Conservation (phyloP, 148 eudicot species). For the Drosera capensis region DNA sequence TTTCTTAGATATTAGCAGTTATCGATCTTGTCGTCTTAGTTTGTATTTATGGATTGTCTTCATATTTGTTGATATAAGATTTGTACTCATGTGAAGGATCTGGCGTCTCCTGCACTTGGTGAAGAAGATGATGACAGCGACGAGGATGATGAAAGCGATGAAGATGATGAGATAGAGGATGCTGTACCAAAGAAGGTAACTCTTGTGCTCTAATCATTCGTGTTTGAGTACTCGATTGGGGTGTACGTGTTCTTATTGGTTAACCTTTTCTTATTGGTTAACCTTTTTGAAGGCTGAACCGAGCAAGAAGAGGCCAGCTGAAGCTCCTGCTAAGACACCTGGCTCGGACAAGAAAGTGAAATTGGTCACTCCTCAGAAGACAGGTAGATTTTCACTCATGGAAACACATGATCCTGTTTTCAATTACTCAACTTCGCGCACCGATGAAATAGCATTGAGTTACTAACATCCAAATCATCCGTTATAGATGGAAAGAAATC, state of each 20-base stretch:
- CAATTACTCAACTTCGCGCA: too few species aligned
- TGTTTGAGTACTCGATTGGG: not conserved
- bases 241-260: not conserved
- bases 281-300: constrained; percentile 25
- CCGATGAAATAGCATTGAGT: too few species aligned
- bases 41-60: too few species aligned
- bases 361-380: constrained; percentile 46
- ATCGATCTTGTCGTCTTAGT: too few species aligned
- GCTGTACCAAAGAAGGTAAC: constrained; percentile 57
- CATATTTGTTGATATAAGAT: too few species aligned
- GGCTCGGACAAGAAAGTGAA: constrained; percentile 51
- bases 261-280: too few species aligned
- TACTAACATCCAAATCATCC: not conserved
- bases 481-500: constrained; percentile 45
- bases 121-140: constrained; percentile 20
- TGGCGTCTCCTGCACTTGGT: too few species aligned
- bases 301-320: constrained; percentile 48
- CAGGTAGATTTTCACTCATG: constrained; percentile 20
- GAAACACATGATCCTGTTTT: not conserved
- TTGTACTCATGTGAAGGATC: too few species aligned
- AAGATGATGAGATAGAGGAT: constrained; percentile 32
- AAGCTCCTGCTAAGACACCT: constrained; percentile 34
- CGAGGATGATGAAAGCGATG: constrained; percentile 20
- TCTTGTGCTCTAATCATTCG: not conserved
- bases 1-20: too few species aligned